phyloP scores from a whole-genome alignment of 345 rosid genomes.

The Nasturtium officinale region DNA sequence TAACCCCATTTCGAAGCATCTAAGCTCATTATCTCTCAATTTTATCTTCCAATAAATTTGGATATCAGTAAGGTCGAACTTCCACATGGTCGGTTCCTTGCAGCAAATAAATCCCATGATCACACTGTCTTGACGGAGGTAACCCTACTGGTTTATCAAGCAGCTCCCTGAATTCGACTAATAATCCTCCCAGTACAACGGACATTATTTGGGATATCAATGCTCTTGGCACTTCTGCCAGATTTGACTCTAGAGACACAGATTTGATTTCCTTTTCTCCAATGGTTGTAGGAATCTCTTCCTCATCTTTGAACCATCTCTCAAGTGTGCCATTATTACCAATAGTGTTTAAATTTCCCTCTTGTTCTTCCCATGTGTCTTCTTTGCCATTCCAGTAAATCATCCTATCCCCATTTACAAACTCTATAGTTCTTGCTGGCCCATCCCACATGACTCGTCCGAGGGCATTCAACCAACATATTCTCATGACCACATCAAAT shows the following conservation, averaged over 20 bases:
- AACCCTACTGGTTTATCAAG: neutral
- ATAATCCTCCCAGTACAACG: accelerated
- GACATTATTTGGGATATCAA: too few species aligned
- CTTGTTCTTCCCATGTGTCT: neutral
- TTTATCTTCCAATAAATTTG: neutral
- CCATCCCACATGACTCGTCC: too few species aligned
- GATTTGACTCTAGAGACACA: too few species aligned
- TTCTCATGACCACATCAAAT: neutral
- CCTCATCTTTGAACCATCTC: neutral
- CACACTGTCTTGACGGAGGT: neutral
- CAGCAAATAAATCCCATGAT: neutral
- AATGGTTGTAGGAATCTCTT: neutral
- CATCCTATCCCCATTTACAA: neutral
- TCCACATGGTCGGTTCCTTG: neutral
- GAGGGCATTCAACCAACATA: neutral
- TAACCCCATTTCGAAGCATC: neutral
- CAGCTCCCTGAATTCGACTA: neutral
- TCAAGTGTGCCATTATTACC: neutral
- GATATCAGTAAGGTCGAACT: neutral
- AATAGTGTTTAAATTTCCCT: neutral
- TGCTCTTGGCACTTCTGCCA: neutral
- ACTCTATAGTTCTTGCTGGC: too few species aligned
- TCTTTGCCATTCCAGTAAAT: too few species aligned
- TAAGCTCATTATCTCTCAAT: neutral
- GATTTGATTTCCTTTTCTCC: neutral